Evolutionary conservation across 371 early-diverging fungal species (phyloP), one percentile per base, ranked within the genome.

Genomic region (Mortierella polycephala): DNA sequence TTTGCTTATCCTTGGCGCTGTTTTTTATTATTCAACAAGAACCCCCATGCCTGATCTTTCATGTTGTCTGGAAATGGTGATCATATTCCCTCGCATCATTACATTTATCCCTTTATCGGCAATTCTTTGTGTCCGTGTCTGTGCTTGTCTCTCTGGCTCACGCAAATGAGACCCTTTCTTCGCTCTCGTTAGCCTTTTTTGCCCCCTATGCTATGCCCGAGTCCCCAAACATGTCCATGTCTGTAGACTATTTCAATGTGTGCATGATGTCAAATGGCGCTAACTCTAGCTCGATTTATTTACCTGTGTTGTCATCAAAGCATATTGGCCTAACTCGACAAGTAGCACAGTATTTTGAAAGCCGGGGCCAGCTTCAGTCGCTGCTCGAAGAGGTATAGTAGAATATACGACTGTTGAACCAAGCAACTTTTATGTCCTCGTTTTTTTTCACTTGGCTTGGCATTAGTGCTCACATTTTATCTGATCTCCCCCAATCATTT

Each of bases 321-420:
- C 79, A 79, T 46, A 79, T 79, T 49, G 79, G 79, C 5, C 69
- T 79, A 20, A 79, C 79, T 10, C 72, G 79, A 40, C 79, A 79
- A 37, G 79, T 79, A 12, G 47, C 79, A 8, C 79, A 79, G 54
- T 79, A 79, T 60, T 79, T 79, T 69, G 79, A 72, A 56, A 79
- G 79, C 44, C 60, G 69, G 13, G 49, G 69, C 14, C 64, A 72
- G 18, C 66, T 79, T 20, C 73, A 79, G 37, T 40, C 47, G 5
- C 63, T 79, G 13, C 54, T 79, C 39, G 79, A 79, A 50, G 66
- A 79, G 73, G 79, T 79, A 66, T 53, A 11, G 14, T 16, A 16
- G n/a, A 12, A 6, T 50, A 16, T 6, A 16, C 50, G 11, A 18
- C 7, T 18, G 16, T 5, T 50, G 50, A 7, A 12, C 11, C 7